These are phyloP conservation scores for Debaryomycetaceae sp. DNA, from an alignment of 1,139 yeast species.

Conservation along the genomic window DNA sequence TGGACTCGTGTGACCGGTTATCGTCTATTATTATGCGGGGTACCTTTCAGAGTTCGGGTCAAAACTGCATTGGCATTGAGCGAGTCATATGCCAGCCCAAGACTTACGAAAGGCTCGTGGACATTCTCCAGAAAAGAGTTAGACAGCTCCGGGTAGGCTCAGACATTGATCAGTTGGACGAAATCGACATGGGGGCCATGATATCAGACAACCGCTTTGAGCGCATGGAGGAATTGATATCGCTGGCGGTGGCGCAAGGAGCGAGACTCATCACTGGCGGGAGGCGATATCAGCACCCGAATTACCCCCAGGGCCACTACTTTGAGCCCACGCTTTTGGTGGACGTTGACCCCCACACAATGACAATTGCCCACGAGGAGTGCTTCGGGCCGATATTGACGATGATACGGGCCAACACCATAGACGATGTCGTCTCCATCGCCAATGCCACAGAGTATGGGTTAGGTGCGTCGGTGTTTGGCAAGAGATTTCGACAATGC, in stretches of 20 bases:
- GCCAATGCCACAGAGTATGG: conserved; percentile 91
- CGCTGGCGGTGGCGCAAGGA: conserved; percentile 75
- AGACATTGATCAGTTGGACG: conserved; percentile 83
- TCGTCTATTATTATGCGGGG: conserved; percentile 89
- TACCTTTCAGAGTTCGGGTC: conserved; percentile 94
- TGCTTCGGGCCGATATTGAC: conserved; percentile 90
- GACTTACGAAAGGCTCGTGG: conserved; percentile 59
- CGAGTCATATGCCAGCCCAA: conserved; percentile 75
- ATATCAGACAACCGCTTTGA: conserved; percentile 73
- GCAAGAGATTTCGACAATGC: conserved; percentile 51
- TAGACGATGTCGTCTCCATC: conserved; percentile 67
- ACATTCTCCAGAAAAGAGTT: conserved; percentile 54
- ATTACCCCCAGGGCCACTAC: conserved; percentile 92
- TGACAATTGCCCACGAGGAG: conserved; percentile 83
- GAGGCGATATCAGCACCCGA: conserved; percentile 72
- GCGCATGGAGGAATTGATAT: conserved; percentile 57
- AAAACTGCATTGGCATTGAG: conserved; percentile 95
- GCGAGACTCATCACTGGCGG: conserved; percentile 83
- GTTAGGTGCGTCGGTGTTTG: conserved; percentile 86
- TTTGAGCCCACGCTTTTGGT: conserved; percentile 83
- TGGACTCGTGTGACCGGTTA: conserved; percentile 47
- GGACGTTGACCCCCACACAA: conserved; percentile 64
- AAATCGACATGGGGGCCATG: conserved; percentile 95
- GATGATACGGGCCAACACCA: conserved; percentile 63
- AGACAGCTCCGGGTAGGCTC: conserved; percentile 72